Conservation (phyloP, 768 basidiomycete species). For the Suillus occidentalis region DNA sequence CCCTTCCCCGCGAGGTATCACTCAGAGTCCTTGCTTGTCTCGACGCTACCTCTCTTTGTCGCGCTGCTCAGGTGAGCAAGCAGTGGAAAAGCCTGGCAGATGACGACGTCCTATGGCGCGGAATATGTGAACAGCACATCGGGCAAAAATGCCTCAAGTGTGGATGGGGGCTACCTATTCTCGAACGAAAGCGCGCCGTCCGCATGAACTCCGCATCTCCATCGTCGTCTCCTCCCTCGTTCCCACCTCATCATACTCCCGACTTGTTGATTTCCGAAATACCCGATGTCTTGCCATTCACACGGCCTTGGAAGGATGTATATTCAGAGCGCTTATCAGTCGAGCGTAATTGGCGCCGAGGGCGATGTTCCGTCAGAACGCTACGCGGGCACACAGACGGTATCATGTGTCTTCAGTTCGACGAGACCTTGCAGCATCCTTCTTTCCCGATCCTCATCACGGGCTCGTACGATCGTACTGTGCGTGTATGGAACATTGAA, state of each 20-base stretch:
- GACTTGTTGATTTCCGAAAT: conserved; percentile 27
- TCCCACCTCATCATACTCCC: conserved; percentile 8
- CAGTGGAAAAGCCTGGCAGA: conserved; percentile 89
- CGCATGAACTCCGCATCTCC: conserved; percentile 42
- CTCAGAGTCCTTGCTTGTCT: conserved; percentile 86
- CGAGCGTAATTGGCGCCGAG: conserved; percentile 96
- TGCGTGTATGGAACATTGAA: conserved; percentile 96
- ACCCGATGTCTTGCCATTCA: conserved; percentile 42
- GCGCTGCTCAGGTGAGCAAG: conserved; percentile 87
- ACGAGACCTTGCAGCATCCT: conserved; percentile 78
- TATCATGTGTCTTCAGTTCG: conserved; percentile 96
- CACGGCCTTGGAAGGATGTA: conserved; percentile 97
- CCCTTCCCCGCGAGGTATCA: conserved; percentile 87
- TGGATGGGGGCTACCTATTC: conserved; percentile 93
- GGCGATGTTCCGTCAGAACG: conserved; percentile 80
- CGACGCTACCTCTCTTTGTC: conserved; percentile 90
- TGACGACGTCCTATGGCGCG: conserved; percentile 93
- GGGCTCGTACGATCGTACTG: conserved; percentile 94
- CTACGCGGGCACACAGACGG: conserved; percentile 94
- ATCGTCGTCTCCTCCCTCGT: conserved; percentile 17
- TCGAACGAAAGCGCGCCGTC: conserved; percentile 68
- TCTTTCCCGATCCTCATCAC: conserved; percentile 94
- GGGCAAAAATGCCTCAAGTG: conserved; percentile 96
- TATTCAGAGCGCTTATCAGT: conserved; percentile 96
- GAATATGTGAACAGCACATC: conserved; percentile 98